Evolutionary conservation across 352 stramenopile genomes (phyloP), one percentile per base, ranked within the genome.

Genomic region (Phytophthora idaei): DNA sequence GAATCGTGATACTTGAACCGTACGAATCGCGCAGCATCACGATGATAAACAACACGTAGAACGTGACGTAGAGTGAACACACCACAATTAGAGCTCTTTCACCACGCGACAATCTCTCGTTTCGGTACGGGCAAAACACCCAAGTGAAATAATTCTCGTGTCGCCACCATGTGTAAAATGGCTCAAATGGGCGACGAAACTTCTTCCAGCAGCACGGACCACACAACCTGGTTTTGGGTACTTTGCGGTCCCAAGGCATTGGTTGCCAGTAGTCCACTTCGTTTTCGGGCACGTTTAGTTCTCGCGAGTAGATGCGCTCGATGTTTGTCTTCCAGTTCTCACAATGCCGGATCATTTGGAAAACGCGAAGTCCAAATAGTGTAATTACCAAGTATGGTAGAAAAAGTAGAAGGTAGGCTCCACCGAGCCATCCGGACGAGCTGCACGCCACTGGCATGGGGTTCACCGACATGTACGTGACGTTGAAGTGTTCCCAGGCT

Each of bases 81-180:
- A 86, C 81, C 9, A 90, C 71, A 52, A 90, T 90, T 41, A 90
- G 56, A 14, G 67, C 78, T 17, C 82, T 71, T 65, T 90, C 82
- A 3, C 82, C 71, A 11, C 78, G 70, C n/a, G 80, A 83, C 0
- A 90, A 66, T 17, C 67, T 69, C 55, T 90, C 82, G 54, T 90
- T 90, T 2, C 82, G 76, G 59, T 90, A 90, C 1, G 82, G 82
- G 29, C 65, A 89, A 56, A 89, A 90, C 53, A 90, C 76, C 82
- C 82, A 90, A 49, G 82, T 90, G 49, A 90, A 90, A 61, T 90
- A 90, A 65, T 90, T 90, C 25, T 90, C 82, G 39, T 90, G 82
- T 6, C 82, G 69, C 82, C 82, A 90, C 82, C 82, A 90, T 27
- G 80, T 90, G 63, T 89, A 89, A 58, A 90, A 90, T 11, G 82